Base-by-base conservation (phyloP, 306 rosid genomes). In the Acacia confusa region DNA sequence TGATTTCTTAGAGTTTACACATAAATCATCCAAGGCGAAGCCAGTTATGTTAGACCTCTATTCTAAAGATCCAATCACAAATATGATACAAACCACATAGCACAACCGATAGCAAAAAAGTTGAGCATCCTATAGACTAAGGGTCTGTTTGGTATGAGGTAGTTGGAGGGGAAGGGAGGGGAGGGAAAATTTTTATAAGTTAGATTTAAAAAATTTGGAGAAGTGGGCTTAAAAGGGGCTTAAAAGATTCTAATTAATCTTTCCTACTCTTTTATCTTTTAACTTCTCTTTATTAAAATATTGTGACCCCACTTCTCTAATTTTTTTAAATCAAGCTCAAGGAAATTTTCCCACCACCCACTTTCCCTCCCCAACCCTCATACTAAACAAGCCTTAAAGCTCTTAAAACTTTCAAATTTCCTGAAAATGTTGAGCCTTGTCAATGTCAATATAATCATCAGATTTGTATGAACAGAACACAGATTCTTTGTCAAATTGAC, bases 331-430 rank as follows among this genome's bases (percentile, higher is more conserved):
- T n/a, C n/a, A n/a, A n/a, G n/a, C 32, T 30, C 32, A 30, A 30
- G 3, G 3, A 3, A 30, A 30, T 30, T 30, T 30, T 30, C 32
- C 32, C 32, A 1, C 32, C 1, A 1, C 32, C 32, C 32, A 30
- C 32, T 30, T 30, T 30, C 3, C 32, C 32, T 30, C 32, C 32
- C 32, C 32, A 1, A 2, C 3, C 32, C 32, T 30, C 2, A 3
- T 30, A 2, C 32, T 3, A 30, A 30, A 30, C 3, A 28, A 28
- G n/a, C n/a, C n/a, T n/a, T n/a, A 24, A 45, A 58, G 72, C 12
- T 68, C 43, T 38, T 38, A 52, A 72, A 71, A 61, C 48, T 20
- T 79, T 13, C 75, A 70, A 69, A 69, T 45, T 60, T 41, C 47
- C 52, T 44, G 74, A 55, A 43, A 65, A 40, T 25, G 65, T 40